Evolutionary conservation across 2,329 filamentous ascomycete genomes (phyloP).

Genomic region (Claviceps purpurea): DNA sequence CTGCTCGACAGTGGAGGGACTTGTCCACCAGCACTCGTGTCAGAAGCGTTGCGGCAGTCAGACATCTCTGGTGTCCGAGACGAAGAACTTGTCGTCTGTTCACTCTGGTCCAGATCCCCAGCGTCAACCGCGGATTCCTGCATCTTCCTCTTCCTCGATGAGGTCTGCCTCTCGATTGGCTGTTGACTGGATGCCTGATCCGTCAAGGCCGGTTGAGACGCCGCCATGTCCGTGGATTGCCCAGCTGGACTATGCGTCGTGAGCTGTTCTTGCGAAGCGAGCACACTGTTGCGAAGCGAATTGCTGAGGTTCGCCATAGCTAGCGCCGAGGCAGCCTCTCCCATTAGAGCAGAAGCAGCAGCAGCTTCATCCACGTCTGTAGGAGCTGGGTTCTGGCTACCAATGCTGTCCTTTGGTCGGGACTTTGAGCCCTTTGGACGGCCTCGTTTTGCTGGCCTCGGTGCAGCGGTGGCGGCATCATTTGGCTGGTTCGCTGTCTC

Average conservation of each 20-base stretch:
- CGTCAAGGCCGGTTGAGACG: background rate
- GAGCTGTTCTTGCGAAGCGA: background rate
- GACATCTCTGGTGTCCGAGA: background rate
- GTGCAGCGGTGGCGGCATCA: constrained; percentile 8
- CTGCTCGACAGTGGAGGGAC: background rate
- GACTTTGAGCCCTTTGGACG: constrained; percentile 35
- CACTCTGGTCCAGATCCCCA: background rate
- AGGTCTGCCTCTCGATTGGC: background rate
- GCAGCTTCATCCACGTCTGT: background rate
- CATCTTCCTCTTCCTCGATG: constrained; percentile 3
- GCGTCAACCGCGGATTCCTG: background rate
- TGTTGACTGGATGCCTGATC: background rate
- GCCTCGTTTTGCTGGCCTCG: constrained; percentile 18
- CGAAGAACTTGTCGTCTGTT: background rate
- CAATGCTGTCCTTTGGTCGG: constrained; percentile 18
- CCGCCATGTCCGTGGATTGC: background rate
- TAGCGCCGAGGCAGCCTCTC: background rate
- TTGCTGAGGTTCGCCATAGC: background rate
- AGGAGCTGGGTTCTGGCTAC: background rate
- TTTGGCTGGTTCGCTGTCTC: constrained; percentile 7
- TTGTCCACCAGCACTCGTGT: background rate
- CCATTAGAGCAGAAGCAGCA: background rate
- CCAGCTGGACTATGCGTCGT: background rate
- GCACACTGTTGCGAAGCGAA: background rate
- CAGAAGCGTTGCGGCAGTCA: background rate